Percentiles rank a stretch among this genome's conserved stretches.
phyloP scores from a whole-genome alignment of 2,329 filamentous ascomycete genomes.

The Ceratocystis lukuohia region DNA sequence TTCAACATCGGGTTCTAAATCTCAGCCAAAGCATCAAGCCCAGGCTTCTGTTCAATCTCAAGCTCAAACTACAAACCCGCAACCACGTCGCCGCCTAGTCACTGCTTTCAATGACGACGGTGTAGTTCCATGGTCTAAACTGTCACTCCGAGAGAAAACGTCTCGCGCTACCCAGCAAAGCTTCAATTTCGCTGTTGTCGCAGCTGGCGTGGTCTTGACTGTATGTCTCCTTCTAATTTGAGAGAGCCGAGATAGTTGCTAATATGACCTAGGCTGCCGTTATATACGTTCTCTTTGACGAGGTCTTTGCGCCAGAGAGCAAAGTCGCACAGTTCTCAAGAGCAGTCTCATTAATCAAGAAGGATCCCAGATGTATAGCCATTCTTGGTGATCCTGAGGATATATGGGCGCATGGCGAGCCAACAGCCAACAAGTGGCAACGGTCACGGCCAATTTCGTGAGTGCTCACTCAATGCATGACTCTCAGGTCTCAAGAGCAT shows the following conservation, averaged over 20 bases:
- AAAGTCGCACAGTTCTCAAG: constrained; percentile 82
- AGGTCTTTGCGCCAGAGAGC: constrained; percentile 74
- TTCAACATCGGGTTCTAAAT: constrained; percentile 25
- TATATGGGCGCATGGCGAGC: constrained; percentile 70
- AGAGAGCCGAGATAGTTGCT: constrained; percentile 5
- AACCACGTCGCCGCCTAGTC: constrained; percentile 51
- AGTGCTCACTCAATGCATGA: constrained; percentile 1
- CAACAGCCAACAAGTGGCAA: constrained; percentile 70
- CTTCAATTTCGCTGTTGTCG: constrained; percentile 70
- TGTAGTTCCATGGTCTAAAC: constrained; percentile 62
- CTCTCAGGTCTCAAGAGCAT: not conserved
- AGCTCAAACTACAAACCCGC: constrained; percentile 23
- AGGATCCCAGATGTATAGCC: constrained; percentile 55
- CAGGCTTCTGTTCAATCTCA: not conserved
- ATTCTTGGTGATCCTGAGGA: constrained; percentile 62
- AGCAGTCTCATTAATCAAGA: constrained; percentile 64
- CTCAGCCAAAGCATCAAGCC: not conserved
- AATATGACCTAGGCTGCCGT: constrained; percentile 50
- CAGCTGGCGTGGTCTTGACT: constrained; percentile 62
- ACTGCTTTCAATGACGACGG: constrained; percentile 82
- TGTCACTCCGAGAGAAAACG: constrained; percentile 64
- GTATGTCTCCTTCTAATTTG: constrained; percentile 32
- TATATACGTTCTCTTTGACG: constrained; percentile 61
- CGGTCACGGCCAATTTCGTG: constrained; percentile 49
- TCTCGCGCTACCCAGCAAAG: constrained; percentile 79